Evolutionary conservation across 352 stramenopile genomes (phyloP), one percentile per base, ranked within the genome.

Genomic region (Globisporangium iwayamae): DNA sequence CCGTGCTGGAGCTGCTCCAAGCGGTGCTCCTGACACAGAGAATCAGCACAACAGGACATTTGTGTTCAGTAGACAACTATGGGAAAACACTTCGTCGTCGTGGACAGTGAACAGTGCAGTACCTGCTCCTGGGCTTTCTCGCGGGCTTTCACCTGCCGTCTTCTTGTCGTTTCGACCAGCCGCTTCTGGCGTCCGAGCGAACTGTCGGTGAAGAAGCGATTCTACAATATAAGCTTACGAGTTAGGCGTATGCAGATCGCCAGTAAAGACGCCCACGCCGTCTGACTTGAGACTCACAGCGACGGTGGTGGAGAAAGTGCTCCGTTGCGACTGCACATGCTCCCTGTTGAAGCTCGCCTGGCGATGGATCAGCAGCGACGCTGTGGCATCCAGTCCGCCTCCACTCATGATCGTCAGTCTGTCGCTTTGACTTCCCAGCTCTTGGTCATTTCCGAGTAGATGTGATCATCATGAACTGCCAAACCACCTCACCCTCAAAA

Each of bases 121-220:
- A 90, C 81, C 73, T 92, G 80, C 48, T 85, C 70, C 3, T 75
- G 56, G 2, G 77, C 73, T 68, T 78, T 84, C 36, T 89, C 74
- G 10, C 69, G 66, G 5, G 82, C 77, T 18, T 70, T 68, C 8
- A 79, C 68, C 61, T 91, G 83, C 22, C 80, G 66, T 25, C 83
- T 75, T 51, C 82, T 84, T 10, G 80, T 79, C 36, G 69, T 81
- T 54, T 90, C 78, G 7, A 90, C 62, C 14, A 88, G n/a, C 1
- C 78, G 74, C 14, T 71, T 71, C 56, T 89, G 77, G 7, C 79
- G 69, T 22, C 73, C 69, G 10, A 92, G 79, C 8, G 83, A 92
- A 16, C 87, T 90, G 65, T 92, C 83, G 0, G 71, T 73, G 67
- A 82, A 92, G 62, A 92, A 92, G 32, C 83, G 79, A 55, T 92